Percentiles rank a stretch among this genome's conserved stretches.
Evolutionary conservation across 805 yeast species (phyloP).

Genomic region (Cyberlindnera mycetangii): DNA sequence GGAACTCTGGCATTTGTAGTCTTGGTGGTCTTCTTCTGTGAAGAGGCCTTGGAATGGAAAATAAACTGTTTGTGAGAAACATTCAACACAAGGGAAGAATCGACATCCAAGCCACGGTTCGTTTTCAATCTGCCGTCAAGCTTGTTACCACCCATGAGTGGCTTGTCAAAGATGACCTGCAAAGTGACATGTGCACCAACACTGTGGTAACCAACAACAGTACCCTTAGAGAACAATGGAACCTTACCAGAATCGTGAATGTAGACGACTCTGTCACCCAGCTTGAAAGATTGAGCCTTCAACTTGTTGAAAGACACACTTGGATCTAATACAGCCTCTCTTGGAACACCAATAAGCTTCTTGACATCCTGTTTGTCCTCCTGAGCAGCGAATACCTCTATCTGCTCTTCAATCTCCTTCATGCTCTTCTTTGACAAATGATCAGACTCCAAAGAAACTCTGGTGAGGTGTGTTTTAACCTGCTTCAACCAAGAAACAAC

Average conservation of each 20-base stretch:
- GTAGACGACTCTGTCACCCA: conserved; percentile 89
- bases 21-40: conserved; percentile 23
- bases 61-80: conserved; percentile 71
- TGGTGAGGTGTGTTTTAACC: conserved; percentile 52
- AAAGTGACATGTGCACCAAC: conserved; percentile 52
- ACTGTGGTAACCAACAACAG: conserved; percentile 75
- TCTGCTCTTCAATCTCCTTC: conserved; percentile 60
- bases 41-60: conserved; percentile 67
- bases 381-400: conserved; percentile 42
- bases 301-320: conserved; percentile 66
- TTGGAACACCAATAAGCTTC: conserved; percentile 78
- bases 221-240: conserved; percentile 84
- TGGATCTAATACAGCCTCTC: conserved; percentile 78
- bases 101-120: conserved; percentile 81
- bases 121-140: conserved; percentile 75
- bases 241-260: conserved; percentile 87
- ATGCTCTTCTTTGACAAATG: conserved; percentile 67
- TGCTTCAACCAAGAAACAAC: conserved; percentile 43
- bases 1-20: neutral
- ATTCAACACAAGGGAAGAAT: conserved; percentile 78
- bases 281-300: conserved; percentile 68
- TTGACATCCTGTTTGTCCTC: conserved; percentile 47
- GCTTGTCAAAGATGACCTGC: conserved; percentile 80
- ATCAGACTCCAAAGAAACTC: conserved; percentile 76
- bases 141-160: conserved; percentile 77